A percentile compares a stretch with the other conserved stretches of the same genome.
These are phyloP conservation scores for Ophiocordyceps robertsii DNA, from an alignment of 2,329 filamentous ascomycete species.

Conservation along the genomic window DNA sequence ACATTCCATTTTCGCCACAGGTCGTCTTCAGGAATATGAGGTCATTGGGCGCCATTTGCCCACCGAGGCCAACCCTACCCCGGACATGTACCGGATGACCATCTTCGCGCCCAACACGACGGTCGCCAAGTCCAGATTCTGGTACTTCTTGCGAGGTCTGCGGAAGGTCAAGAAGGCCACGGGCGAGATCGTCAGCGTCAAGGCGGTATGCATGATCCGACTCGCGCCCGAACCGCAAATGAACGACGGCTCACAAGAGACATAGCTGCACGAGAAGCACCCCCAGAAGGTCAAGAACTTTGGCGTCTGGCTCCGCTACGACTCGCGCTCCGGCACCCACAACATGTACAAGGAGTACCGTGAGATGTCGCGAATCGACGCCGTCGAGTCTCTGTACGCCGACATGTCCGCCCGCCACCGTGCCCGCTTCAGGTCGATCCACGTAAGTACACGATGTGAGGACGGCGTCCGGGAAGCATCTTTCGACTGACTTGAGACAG, in stretches of 20 bases:
- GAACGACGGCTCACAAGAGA: conserved; percentile 3
- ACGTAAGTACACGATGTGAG: conserved; percentile 53
- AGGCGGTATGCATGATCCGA: conserved; percentile 52
- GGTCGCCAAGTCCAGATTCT: conserved; percentile 99
- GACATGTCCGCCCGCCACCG: conserved; percentile 99
- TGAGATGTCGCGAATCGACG: conserved; percentile 91
- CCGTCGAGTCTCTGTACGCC: conserved; percentile 94
- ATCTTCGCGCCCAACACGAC: conserved; percentile 98
- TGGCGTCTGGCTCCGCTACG: conserved; percentile 99
- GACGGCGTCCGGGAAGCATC: background rate
- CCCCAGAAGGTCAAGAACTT: conserved; percentile 99
- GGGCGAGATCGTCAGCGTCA: conserved; percentile 96
- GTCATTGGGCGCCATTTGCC: conserved; percentile 99
- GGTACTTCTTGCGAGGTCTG: conserved; percentile 99
- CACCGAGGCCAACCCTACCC: conserved; percentile 90
- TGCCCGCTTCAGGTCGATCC: conserved; percentile 93
- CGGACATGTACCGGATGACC: conserved; percentile 99
- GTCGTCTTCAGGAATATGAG: conserved; percentile 99
- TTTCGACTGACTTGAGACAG: conserved; percentile 29
- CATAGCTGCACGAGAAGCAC: conserved; percentile 93
- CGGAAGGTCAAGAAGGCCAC: conserved; percentile 99
- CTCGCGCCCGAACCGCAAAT: background rate
- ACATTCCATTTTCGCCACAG: conserved; percentile 30
- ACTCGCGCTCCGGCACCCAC: conserved; percentile 98
- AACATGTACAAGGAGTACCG: conserved; percentile 99